Base-by-base conservation (phyloP, 768 basidiomycete genomes). In the Boletellus sp. region DNA sequence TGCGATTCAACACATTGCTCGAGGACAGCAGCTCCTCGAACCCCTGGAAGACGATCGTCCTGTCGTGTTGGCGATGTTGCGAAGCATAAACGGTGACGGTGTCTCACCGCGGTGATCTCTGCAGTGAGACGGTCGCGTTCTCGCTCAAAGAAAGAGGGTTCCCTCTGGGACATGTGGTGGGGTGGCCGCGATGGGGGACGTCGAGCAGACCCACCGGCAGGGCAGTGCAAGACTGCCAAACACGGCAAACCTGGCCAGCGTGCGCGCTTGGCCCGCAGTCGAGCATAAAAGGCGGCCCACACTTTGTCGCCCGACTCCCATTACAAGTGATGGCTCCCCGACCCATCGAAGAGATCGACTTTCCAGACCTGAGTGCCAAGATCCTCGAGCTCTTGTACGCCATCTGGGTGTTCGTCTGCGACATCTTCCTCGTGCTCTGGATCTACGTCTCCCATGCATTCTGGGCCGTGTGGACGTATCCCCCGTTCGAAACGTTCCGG, bases 21-120 rank as follows among this genome's bases (percentile, higher is more conserved):
- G 88, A 84, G 4, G 85, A 85, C 16, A 97, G 72, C 4, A 95
- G 67, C 53, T 93, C 89, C 62, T 95, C 94, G 61, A 95, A 95
- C 17, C 85, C 88, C 93, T 89, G 59, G 16, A 48, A 23, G 35
- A 48, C 24, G 16, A 8, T 1, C 35, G 32, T 22, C 20, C 33
- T 33, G 31, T 46, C 20, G 44, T 24, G 42, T 8, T n/a, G 42
- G 22, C 11, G 3, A 20, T 37, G 22, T 22, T 32, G 9, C 20
- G n/a, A 38, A n/a, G n/a, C n/a, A n/a, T n/a, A n/a, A n/a, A 9
- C 15, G 31, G n/a, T 36, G 6, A 35, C n/a, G 11, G 31, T 28
- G 17, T 60, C 76, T 62, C 61, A 92, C 90, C 22, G 79, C 71
- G 22, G 84, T 83, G 51, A 93, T 90, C 52, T 92, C 89, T 42